Evolutionary conservation across 2,329 filamentous ascomycete genomes (phyloP), one percentile per base, ranked within the genome.

Genomic region (Aspergillus sp.): DNA sequence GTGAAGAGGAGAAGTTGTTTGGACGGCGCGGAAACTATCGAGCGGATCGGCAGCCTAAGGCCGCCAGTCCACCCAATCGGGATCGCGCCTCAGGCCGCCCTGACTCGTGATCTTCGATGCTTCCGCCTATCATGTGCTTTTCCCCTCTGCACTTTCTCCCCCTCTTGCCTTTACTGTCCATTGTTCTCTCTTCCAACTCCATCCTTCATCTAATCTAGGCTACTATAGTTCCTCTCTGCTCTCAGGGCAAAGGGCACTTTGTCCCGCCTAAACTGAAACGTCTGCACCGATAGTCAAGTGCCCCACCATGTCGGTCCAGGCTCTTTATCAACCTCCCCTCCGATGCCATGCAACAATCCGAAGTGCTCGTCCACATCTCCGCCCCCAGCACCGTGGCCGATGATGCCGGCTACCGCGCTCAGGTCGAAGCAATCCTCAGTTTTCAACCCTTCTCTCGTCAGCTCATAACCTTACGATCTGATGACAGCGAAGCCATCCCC

Each of bases 351-450:
- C 63, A 63, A 59, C 56, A 64, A 25, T 59, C 68, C 59, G 75
- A 79, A 67, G 73, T 79, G 58, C 74, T 79, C 57, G 74, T 78
- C 52, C 78, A 79, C 66, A 69, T 80, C 62, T 70, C 75, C 54
- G 77, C 77, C 17, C 72, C 75, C 30, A 74, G 75, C 63, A 70
- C 67, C 54, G 66, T 63, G 38, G 65, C 63, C 49, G 74, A 80
- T 61, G 77, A 80, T 67, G 70, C 69, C 32, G 71, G 69, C 56
- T 78, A 79, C 66, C 70, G 70, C 38, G 69, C 74, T 11, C 75
- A 78, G 36, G 75, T 77, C 44, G 68, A 70, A 54, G 73, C 76
- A 8, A 74, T 75, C 54, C 60, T 76, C 49, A 68, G 66, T 39
- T 78, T 78, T 51, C 68, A 74, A 41, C 57, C 71, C 19, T 63